These are phyloP conservation scores for Lactarius quietus DNA, from an alignment of 768 basidiomycete genomes.

Conservation along the genomic window DNA sequence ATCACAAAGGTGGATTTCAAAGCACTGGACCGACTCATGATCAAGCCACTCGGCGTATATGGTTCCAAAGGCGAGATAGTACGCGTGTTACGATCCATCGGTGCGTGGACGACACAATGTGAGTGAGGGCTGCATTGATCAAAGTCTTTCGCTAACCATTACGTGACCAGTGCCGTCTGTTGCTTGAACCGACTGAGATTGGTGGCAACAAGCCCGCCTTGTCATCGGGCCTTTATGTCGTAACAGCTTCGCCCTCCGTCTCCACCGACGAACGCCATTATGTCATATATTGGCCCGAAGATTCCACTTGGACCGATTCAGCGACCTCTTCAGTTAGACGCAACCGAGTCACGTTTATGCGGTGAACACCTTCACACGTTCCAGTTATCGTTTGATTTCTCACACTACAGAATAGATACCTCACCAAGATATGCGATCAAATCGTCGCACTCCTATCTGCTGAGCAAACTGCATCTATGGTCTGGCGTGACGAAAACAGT, in stretches of 20 bases:
- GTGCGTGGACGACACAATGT: constrained; percentile 40
- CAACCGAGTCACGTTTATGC: constrained; percentile 60
- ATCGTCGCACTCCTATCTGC: constrained; percentile 48
- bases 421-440: constrained; percentile 58
- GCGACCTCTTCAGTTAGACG: constrained; percentile 42
- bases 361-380: constrained; percentile 35
- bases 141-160: neutral
- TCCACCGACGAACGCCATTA: constrained; percentile 35
- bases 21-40: constrained; percentile 40
- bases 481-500: constrained; percentile 40
- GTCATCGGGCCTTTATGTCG: constrained; percentile 51
- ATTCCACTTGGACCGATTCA: constrained; percentile 54
- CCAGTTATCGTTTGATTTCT: neutral
- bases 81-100: constrained; percentile 38
- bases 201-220: constrained; percentile 31
- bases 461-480: constrained; percentile 42
- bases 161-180: constrained; percentile 23
- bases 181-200: constrained; percentile 21
- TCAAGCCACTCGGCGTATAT: constrained; percentile 55
- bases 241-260: constrained; percentile 23
- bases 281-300: constrained; percentile 28
- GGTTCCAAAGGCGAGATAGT: constrained; percentile 50
- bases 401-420: constrained; percentile 41
- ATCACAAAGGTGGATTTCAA: constrained; percentile 30
- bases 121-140: constrained; percentile 24